These are phyloP conservation scores for Hyphopichia khmerensis DNA, from an alignment of 1,139 yeast species.

Conservation along the genomic window DNA sequence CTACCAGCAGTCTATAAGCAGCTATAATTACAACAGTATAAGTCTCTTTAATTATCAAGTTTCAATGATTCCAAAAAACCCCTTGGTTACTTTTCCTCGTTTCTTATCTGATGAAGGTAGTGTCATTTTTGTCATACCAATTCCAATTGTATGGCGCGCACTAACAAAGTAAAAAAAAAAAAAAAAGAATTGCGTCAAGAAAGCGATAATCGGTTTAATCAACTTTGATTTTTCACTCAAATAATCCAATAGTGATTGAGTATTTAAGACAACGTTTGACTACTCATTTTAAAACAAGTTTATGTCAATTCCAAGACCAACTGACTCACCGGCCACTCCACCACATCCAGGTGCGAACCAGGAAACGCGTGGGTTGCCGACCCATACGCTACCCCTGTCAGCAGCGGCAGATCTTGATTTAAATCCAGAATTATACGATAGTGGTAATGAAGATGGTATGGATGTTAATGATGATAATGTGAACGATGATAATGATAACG, in stretches of 20 bases:
- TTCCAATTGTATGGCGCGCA: not conserved
- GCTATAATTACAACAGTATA: no score
- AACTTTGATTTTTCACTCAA: not conserved
- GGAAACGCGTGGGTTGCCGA: conserved; percentile 33
- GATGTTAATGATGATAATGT: conserved; percentile 7
- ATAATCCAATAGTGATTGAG: not conserved
- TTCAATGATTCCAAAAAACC: not conserved
- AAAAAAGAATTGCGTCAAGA: not conserved
- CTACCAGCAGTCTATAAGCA: no score
- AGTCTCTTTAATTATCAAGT: no score
- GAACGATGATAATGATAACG: conserved; percentile 10
- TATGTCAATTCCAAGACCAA: not conserved
- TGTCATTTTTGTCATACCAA: no score
- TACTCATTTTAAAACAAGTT: not conserved
- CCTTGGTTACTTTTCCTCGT: not conserved
- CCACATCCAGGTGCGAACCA: conserved; percentile 47
- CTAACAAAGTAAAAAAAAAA: no score
- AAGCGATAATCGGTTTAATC: not conserved
- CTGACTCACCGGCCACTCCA: conserved; percentile 43
- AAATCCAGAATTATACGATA: conserved; percentile 42
- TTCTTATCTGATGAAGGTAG: not conserved
- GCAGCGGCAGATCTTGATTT: conserved; percentile 30
- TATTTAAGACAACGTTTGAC: no score
- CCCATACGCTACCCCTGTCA: conserved; percentile 21
- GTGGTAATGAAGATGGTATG: conserved; percentile 13